These are phyloP conservation scores for Eleusine indica DNA, from an alignment of 176 grass and related monocot species.

Conservation along the genomic window DNA sequence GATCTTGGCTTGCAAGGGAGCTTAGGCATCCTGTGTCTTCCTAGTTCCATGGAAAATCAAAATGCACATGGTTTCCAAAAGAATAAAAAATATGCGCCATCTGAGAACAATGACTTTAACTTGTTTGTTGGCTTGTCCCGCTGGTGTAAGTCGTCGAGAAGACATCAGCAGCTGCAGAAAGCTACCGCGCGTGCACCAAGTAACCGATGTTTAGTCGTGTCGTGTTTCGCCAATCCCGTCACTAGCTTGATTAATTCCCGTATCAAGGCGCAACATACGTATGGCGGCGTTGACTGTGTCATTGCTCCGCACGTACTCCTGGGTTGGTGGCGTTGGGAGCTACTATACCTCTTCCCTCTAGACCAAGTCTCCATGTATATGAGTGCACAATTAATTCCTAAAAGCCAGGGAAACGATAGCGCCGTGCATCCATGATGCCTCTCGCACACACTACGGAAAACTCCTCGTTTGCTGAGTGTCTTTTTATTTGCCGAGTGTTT, in stretches of 20 bases:
- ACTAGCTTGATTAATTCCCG: not conserved
- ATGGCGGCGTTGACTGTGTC: not conserved
- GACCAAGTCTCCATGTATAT: not conserved
- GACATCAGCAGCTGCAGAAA: too few relatives aligned
- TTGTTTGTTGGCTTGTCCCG: not conserved
- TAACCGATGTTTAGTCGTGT: not conserved
- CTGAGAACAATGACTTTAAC: not conserved
- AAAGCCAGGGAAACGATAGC: not conserved
- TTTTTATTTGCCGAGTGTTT: too few relatives aligned
- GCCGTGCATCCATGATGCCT: too few relatives aligned
- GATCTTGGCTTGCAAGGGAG: not conserved
- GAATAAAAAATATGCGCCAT: not conserved
- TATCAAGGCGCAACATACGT: too few relatives aligned
- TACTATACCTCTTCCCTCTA: not conserved
- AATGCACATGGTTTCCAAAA: not conserved
- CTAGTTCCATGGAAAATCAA: not conserved
- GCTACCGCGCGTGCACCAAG: not conserved
- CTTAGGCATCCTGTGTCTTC: not conserved
- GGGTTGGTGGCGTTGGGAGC: not conserved
- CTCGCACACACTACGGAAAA: not conserved
- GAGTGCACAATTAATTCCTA: not conserved
- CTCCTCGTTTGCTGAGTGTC: too few relatives aligned
- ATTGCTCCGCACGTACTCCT: not conserved
- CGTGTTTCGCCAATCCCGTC: not conserved
- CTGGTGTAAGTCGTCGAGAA: not conserved